Evolutionary conservation across 2,329 filamentous ascomycete genomes (phyloP).

Genomic region (Didymella sp.): DNA sequence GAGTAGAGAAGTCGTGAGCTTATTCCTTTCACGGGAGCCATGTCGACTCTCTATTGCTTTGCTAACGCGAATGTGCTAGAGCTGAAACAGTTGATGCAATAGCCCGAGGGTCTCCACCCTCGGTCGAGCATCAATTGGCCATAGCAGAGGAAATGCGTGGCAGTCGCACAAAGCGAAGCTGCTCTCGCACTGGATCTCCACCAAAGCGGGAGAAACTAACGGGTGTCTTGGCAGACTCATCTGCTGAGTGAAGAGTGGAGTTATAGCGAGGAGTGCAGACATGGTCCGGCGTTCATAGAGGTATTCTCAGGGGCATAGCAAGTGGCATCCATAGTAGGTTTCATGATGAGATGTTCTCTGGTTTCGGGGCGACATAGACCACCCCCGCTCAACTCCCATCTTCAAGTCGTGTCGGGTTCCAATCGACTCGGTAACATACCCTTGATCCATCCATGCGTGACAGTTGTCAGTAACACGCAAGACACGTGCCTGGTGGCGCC

Average conservation of each 20-base stretch:
- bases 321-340: not conserved
- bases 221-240: not conserved
- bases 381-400: not conserved
- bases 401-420: not conserved
- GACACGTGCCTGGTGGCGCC: conserved; percentile 13
- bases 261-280: not conserved
- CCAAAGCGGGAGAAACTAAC: conserved; percentile 2
- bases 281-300: conserved; percentile 5
- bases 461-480: conserved; percentile 1
- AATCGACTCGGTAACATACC: not conserved
- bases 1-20: conserved; percentile 38
- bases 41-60: not conserved
- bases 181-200: conserved; percentile 6
- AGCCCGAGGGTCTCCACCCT: not conserved
- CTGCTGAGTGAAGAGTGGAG: not conserved
- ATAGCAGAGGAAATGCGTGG: not conserved
- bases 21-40: not conserved
- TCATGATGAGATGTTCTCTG: not conserved
- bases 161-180: conserved; percentile 4
- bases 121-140: not conserved
- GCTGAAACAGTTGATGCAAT: not conserved
- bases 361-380: not conserved
- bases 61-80: conserved; percentile 3
- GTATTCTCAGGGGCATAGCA: not conserved
- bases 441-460: not conserved